Percentiles rank a stretch among this genome's conserved stretches.
These are phyloP conservation scores for Oryza meridionalis DNA, from an alignment of 176 grass and related monocot species.

Conservation along the genomic window DNA sequence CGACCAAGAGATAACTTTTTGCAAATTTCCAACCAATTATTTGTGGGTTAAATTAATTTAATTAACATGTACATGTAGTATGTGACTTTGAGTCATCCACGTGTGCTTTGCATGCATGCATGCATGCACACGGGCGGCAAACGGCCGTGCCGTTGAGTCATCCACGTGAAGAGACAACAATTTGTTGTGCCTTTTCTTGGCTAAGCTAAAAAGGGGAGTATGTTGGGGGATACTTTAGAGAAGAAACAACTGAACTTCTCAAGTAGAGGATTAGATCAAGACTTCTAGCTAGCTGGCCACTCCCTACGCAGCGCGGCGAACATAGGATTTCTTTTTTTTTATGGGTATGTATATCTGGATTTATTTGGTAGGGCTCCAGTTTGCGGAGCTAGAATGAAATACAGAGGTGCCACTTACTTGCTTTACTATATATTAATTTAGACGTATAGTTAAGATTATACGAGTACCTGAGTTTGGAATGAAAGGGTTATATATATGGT, in stretches of 20 bases:
- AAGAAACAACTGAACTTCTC: background rate
- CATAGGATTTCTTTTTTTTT: too few relatives aligned
- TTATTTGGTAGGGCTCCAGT: too few relatives aligned
- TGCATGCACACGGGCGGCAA: conserved; percentile 12
- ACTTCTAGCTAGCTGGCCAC: too few relatives aligned
- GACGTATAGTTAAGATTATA: too few relatives aligned
- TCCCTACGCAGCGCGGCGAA: too few relatives aligned
- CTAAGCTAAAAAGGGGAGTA: background rate
- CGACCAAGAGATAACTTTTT: conserved; percentile 27
- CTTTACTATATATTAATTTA: too few relatives aligned
- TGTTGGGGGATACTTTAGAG: background rate
- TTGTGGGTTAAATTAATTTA: conserved; percentile 14
- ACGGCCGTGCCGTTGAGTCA: conserved; percentile 8
- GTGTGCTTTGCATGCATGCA: conserved; percentile 15
- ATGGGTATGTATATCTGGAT: too few relatives aligned
- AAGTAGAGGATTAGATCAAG: background rate
- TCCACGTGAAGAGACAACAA: conserved; percentile 5
- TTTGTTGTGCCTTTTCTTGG: background rate
- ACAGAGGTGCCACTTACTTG: too few relatives aligned
- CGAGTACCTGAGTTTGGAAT: too few relatives aligned
- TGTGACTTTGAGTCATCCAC: background rate
- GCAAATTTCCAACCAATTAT: conserved; percentile 31
- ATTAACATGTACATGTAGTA: background rate
- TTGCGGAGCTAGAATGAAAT: too few relatives aligned
- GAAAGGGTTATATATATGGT: too few relatives aligned